phyloP scores from a whole-genome alignment of 768 basidiomycete species.

The Cystofilobasidium ferigula region DNA sequence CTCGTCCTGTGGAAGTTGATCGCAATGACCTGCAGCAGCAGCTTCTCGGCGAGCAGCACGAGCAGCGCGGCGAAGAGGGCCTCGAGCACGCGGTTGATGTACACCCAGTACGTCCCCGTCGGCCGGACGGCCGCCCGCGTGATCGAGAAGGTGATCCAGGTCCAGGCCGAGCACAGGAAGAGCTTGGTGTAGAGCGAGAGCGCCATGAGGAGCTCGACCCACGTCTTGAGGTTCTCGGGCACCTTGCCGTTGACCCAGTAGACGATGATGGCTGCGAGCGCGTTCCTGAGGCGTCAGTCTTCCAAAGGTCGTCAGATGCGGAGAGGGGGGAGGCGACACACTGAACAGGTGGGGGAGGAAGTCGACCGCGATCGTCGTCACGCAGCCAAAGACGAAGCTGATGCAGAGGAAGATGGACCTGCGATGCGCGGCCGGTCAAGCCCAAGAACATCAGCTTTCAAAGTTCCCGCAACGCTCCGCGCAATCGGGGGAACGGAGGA shows the following conservation, averaged over 20 bases:
- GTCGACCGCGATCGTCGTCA: constrained; percentile 41
- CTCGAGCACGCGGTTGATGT: constrained; percentile 57
- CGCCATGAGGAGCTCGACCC: constrained; percentile 51
- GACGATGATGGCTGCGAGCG: constrained; percentile 29
- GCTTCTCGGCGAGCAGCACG: constrained; percentile 47
- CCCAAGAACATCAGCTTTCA: no score
- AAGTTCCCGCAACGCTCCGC: no score
- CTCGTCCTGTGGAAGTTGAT: constrained; percentile 49
- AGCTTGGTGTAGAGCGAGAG: constrained; percentile 64
- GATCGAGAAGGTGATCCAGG: constrained; percentile 62
- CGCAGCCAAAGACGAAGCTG: constrained; percentile 49
- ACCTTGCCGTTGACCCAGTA: constrained; percentile 17
- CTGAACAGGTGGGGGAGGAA: constrained; percentile 23
- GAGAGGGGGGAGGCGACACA: neutral
- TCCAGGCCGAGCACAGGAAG: constrained; percentile 54
- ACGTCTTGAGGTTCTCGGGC: constrained; percentile 24
- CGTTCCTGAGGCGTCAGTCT: constrained; percentile 48
- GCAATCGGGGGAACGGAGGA: neutral
- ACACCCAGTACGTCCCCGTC: constrained; percentile 55
- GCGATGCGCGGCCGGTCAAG: no score
- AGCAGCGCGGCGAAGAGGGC: constrained; percentile 44
- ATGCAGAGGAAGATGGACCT: constrained; percentile 58
- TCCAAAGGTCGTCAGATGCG: neutral
- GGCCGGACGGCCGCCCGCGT: constrained; percentile 52
- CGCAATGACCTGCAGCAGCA: constrained; percentile 62